A percentile compares a stretch with the other conserved stretches of the same genome.
Evolutionary conservation across 2,329 filamentous ascomycete species (phyloP).

Genomic region (Pestalotiopsis sp.): DNA sequence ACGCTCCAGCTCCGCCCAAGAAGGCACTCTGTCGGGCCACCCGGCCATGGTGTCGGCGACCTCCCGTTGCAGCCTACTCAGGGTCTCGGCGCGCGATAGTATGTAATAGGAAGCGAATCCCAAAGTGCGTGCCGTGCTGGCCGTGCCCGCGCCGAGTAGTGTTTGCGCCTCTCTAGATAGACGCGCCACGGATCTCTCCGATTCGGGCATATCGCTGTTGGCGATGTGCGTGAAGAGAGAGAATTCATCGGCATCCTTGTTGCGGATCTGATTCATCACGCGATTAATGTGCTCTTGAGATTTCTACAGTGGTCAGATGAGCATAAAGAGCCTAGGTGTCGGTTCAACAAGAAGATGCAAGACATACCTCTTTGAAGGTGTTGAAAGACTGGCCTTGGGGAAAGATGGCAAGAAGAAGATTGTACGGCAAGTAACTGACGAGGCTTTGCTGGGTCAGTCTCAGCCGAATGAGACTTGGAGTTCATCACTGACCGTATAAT

Average conservation of each 20-base stretch:
- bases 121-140: slow-evolving; percentile 27
- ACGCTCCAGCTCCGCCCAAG: slow-evolving; percentile 11
- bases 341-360: too few relatives aligned
- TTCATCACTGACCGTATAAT: background rate
- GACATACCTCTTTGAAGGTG: background rate
- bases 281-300: background rate
- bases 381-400: background rate
- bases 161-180: slow-evolving; percentile 24
- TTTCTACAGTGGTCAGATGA: background rate
- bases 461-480: too few relatives aligned
- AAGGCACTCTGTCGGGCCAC: background rate
- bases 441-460: too few relatives aligned
- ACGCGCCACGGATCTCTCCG: slow-evolving; percentile 21
- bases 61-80: background rate
- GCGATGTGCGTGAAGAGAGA: slow-evolving; percentile 27
- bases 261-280: background rate
- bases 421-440: background rate
- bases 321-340: too few relatives aligned
- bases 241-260: background rate
- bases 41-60: background rate
- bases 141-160: slow-evolving; percentile 26
- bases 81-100: background rate
- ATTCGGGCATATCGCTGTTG: slow-evolving; percentile 26
- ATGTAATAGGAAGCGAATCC: background rate
- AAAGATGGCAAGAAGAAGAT: background rate